Conservation (phyloP, 305 asterid species). For the Fraxinus angustifolia region DNA sequence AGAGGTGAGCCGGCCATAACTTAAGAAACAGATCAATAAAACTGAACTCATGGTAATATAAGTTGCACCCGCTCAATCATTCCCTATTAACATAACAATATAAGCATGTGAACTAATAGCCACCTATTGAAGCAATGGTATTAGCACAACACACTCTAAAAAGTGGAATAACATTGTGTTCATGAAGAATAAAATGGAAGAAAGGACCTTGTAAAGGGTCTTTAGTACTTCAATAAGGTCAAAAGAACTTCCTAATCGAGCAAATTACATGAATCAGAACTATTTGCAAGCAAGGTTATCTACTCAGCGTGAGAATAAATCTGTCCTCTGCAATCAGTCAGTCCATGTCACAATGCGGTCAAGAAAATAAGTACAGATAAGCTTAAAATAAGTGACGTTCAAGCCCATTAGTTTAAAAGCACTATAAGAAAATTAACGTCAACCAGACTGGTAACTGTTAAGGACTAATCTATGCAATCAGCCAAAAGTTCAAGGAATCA, state of each 20-base stretch:
- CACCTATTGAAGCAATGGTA: neutral
- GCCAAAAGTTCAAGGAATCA: neutral
- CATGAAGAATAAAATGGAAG: neutral
- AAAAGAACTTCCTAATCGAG: neutral
- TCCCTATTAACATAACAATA: neutral
- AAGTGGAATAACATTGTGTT: neutral
- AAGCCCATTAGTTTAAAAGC: neutral
- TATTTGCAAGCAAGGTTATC: conserved; percentile 1
- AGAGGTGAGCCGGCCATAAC: neutral
- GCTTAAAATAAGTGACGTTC: neutral
- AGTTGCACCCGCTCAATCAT: neutral
- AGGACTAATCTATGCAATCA: neutral
- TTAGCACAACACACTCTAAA: neutral
- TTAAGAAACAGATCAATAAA: neutral
- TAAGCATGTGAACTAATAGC: neutral
- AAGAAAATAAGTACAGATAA: neutral
- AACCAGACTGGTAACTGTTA: neutral
- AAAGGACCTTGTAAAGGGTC: neutral
- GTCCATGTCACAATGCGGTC: neutral
- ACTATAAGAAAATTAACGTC: neutral
- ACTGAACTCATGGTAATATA: neutral
- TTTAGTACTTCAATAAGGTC: neutral
- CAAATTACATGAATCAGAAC: neutral
- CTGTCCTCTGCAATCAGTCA: too few species aligned
- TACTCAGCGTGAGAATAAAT: neutral